Evolutionary conservation across 495 filamentous ascomycete species (phyloP), one percentile per base, ranked within the genome.

Genomic region (Xylaria scruposa): DNA sequence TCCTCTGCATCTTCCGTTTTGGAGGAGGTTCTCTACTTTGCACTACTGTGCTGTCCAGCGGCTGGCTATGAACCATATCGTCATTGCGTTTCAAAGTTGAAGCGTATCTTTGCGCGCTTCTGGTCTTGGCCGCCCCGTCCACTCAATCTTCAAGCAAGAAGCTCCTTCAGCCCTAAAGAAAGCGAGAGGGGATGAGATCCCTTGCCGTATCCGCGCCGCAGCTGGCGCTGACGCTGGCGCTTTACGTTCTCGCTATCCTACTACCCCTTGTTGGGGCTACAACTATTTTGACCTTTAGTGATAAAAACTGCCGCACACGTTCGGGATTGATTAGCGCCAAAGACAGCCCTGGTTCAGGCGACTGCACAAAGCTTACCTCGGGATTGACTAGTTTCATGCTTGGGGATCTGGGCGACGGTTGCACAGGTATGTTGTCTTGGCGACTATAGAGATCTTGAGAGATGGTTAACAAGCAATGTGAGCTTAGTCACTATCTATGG

Each of bases 401-500:
- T 33, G 61, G 56, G 19, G 7, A 19, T 0, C 9, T 70, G 21
- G 68, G 68, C 2, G 26, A 40, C 3, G 60, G 38, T 15, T 70
- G 68, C 15, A 13, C 59, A 70, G 68, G 68, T 70, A 64, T 40
- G 59, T 54, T 19, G 44, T n/a, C 24, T 46, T 24, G 36, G 10
- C 36, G n/a, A 15, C 12, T 42, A 1, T 17, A 24, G 21, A 26
- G 8, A 21, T 62, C 59, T 15, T 51, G 10, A 66, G 42, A 47
- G 40, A 42, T 46, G 33, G 60, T 54, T 67, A n/a, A 67, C 65
- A 26, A 67, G 8, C 7, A 67, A 67, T 42, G 65, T n/a, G 65
- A 56, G n/a, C 47, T 56, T 61, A 70, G 68, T 56, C 47, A 70
- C 68, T 4, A 64, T 70, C 36, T 70, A 70, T 36, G 68, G 68